A percentile compares a stretch with the other conserved stretches of the same genome.
Evolutionary conservation across 805 yeast species (phyloP).

Genomic region (Dipodascopsis tothii): DNA sequence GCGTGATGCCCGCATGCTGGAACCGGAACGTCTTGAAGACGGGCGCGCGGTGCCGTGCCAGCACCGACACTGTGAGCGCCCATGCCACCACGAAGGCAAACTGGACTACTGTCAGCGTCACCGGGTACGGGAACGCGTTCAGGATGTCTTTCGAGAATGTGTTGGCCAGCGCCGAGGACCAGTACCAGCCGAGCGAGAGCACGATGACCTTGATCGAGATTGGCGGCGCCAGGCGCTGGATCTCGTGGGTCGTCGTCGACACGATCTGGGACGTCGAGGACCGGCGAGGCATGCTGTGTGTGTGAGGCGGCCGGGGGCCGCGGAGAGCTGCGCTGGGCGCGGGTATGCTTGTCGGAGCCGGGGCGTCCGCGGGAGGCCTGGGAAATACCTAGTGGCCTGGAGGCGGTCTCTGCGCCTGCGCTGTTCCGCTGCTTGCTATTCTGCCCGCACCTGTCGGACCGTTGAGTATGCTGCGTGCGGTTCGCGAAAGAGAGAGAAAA

Average conservation of each 20-base stretch:
- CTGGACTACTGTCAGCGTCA: slow-evolving; percentile 84
- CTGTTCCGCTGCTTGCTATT: too few species aligned
- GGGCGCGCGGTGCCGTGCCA: slow-evolving; percentile 28
- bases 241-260: slow-evolving; percentile 26
- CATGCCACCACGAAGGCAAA: slow-evolving; percentile 63
- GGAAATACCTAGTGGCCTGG: too few species aligned
- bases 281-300: background rate
- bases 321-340: too few species aligned
- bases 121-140: slow-evolving; percentile 63
- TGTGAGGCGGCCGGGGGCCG: too few species aligned
- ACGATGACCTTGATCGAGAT: slow-evolving; percentile 39
- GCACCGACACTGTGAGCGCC: slow-evolving; percentile 27
- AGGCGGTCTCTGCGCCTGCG: too few species aligned
- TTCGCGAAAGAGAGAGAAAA: too few species aligned
- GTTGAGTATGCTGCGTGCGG: too few species aligned
- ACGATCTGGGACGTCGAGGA: slow-evolving; percentile 1
- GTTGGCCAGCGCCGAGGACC: slow-evolving; percentile 69
- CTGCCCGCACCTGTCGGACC: too few species aligned
- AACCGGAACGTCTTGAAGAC: background rate
- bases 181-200: slow-evolving; percentile 73
- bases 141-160: slow-evolving; percentile 75
- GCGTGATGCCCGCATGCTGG: slow-evolving; percentile 25
- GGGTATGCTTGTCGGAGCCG: too few species aligned
- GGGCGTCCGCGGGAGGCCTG: too few species aligned
- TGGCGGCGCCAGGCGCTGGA: slow-evolving; percentile 37